Evolutionary conservation across 2,329 filamentous ascomycete species (phyloP).

Genomic region (Teratosphaeriaceae sp.): DNA sequence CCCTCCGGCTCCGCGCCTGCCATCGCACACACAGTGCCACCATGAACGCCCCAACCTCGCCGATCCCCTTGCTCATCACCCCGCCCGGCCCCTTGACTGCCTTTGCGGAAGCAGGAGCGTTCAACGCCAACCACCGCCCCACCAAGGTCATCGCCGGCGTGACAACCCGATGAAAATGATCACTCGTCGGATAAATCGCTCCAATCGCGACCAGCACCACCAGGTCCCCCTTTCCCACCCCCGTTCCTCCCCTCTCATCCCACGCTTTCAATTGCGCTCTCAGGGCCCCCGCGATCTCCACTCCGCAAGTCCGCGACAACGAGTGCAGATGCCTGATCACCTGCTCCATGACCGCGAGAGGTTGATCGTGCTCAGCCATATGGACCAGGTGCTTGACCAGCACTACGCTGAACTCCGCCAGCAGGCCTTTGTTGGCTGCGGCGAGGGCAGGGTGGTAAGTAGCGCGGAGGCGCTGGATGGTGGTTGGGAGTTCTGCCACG

Average conservation of each 20-base stretch:
- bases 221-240: constrained; percentile 62
- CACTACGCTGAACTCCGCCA: constrained; percentile 60
- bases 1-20: constrained; percentile 75
- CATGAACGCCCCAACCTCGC: constrained; percentile 70
- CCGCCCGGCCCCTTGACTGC: too few species aligned
- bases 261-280: constrained; percentile 60
- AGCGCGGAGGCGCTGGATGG: constrained; percentile 83
- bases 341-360: constrained; percentile 65
- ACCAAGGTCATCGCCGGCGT: constrained; percentile 87
- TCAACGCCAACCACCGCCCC: constrained; percentile 66
- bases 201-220: constrained; percentile 76
- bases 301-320: constrained; percentile 75
- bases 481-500: constrained; percentile 61
- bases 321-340: constrained; percentile 89
- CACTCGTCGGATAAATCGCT: constrained; percentile 85
- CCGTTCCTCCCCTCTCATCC: constrained; percentile 41
- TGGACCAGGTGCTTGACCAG: constrained; percentile 62
- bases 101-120: too few species aligned
- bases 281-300: constrained; percentile 71
- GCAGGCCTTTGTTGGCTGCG: constrained; percentile 75
- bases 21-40: constrained; percentile 74
- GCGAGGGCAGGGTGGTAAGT: constrained; percentile 87
- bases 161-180: constrained; percentile 93
- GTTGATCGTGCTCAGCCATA: constrained; percentile 44
- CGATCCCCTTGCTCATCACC: constrained; percentile 39